Evolutionary conservation across 768 basidiomycete species (phyloP).

Genomic region (Hysterangium stoloniferum): DNA sequence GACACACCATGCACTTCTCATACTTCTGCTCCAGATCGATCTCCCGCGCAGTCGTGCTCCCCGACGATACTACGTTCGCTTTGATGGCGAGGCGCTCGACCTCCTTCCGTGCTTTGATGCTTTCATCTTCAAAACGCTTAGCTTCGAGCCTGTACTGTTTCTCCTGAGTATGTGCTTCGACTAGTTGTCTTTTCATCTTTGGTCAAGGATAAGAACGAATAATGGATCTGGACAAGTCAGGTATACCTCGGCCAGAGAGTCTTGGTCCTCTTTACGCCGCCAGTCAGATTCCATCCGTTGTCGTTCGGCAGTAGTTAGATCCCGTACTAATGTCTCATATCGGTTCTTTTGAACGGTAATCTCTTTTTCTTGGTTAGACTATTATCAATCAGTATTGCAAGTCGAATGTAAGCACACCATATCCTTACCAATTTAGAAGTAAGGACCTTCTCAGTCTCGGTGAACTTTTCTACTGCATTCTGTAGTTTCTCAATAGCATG

Average conservation of each 20-base stretch:
- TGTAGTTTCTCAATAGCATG: conserved; percentile 53
- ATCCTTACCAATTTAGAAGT: conserved; percentile 49
- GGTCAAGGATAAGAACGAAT: conserved; percentile 13
- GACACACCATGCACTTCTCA: conserved; percentile 53
- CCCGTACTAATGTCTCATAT: background rate
- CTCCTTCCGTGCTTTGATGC: conserved; percentile 41
- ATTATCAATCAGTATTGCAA: background rate
- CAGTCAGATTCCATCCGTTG: background rate
- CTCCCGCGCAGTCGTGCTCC: conserved; percentile 24
- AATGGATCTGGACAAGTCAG: background rate
- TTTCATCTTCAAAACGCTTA: conserved; percentile 36
- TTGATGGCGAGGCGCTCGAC: conserved; percentile 41
- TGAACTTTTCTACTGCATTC: conserved; percentile 56
- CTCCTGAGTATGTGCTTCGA: conserved; percentile 6
- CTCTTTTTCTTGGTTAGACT: conserved; percentile 43
- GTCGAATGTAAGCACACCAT: background rate
- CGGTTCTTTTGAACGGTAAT: conserved; percentile 25
- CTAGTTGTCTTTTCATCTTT: conserved; percentile 18
- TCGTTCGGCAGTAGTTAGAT: background rate
- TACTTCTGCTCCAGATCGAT: conserved; percentile 40
- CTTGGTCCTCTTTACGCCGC: conserved; percentile 7
- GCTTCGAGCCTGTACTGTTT: conserved; percentile 16
- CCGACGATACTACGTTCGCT: conserved; percentile 32
- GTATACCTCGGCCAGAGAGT: conserved; percentile 1
- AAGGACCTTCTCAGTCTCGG: conserved; percentile 56